phyloP scores from a whole-genome alignment of 805 yeast genomes.

The Metschnikowia gelsemii region DNA sequence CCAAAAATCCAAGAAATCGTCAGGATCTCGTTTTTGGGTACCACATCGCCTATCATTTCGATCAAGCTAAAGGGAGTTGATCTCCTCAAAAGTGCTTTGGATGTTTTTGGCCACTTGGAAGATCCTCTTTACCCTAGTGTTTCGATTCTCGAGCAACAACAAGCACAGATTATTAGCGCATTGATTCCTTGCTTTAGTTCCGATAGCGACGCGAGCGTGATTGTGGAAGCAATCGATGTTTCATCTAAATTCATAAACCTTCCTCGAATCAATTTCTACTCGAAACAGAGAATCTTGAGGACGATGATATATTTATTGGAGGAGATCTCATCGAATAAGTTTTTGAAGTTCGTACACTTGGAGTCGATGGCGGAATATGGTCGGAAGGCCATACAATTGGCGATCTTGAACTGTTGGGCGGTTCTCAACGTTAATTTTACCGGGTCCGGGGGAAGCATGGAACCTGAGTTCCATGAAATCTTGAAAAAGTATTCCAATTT shows the following conservation, averaged over 20 bases:
- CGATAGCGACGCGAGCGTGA: constrained; percentile 70
- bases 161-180: constrained; percentile 91
- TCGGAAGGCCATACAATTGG: constrained; percentile 54
- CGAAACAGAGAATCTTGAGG: constrained; percentile 53
- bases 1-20: constrained; percentile 62
- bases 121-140: constrained; percentile 74
- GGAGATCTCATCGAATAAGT: constrained; percentile 46
- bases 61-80: constrained; percentile 65
- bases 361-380: constrained; percentile 44
- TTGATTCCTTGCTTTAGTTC: constrained; percentile 79
- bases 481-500: constrained; percentile 55
- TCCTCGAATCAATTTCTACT: constrained; percentile 44
- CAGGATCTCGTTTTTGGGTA: constrained; percentile 74
- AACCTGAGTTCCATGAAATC: constrained; percentile 48
- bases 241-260: constrained; percentile 67
- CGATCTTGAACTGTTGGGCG: constrained; percentile 75
- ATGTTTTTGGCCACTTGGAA: constrained; percentile 54
- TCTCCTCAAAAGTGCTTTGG: constrained; percentile 62
- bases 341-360: constrained; percentile 56
- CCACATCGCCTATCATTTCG: constrained; percentile 64
- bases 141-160: constrained; percentile 82
- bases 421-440: constrained; percentile 42
- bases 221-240: constrained; percentile 73
- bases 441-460: constrained; percentile 23
- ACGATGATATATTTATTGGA: constrained; percentile 67